Evolutionary conservation across 2,329 filamentous ascomycete species (phyloP).

Genomic region (Dothiorella sarmentorum): DNA sequence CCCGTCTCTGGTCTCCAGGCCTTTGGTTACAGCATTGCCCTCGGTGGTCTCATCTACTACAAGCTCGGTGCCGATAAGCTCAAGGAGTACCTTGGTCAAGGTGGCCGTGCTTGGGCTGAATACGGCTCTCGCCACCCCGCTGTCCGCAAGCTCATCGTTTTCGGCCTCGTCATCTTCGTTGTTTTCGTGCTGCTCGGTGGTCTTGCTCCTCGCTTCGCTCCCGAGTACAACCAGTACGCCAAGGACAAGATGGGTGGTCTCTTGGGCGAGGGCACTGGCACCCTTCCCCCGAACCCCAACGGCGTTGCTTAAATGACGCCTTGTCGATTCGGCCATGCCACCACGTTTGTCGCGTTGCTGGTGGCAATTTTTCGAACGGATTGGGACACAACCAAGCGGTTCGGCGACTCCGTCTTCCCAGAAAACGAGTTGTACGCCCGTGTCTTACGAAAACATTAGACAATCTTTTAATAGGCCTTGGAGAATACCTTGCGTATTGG

Average conservation of each 20-base stretch:
- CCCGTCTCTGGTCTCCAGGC: constrained; percentile 72
- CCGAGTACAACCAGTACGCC: constrained; percentile 34
- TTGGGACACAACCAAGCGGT: not conserved
- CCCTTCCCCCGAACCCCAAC: constrained; percentile 14
- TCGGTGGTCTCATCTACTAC: constrained; percentile 78
- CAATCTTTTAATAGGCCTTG: constrained; percentile 12
- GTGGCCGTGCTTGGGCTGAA: constrained; percentile 76
- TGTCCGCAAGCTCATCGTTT: constrained; percentile 72
- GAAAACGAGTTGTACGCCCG: constrained; percentile 10
- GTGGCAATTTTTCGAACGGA: not conserved
- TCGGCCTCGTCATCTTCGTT: constrained; percentile 59
- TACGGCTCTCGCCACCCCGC: constrained; percentile 75
- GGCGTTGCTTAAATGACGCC: constrained; percentile 6
- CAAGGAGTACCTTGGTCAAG: constrained; percentile 72
- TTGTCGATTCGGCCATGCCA: not conserved
- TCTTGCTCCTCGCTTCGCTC: constrained; percentile 39
- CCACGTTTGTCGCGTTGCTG: not conserved
- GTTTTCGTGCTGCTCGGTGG: constrained; percentile 67
- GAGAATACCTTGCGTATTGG: constrained; percentile 8
- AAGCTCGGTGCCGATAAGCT: constrained; percentile 81
- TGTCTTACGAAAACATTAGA: constrained; percentile 15
- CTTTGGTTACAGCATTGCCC: constrained; percentile 79
- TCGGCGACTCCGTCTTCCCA: not conserved
- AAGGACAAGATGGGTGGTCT: constrained; percentile 35
- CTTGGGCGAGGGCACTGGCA: constrained; percentile 28